phyloP scores from a whole-genome alignment of 176 grass and related monocot genomes.

The Melocanna baccifera region DNA sequence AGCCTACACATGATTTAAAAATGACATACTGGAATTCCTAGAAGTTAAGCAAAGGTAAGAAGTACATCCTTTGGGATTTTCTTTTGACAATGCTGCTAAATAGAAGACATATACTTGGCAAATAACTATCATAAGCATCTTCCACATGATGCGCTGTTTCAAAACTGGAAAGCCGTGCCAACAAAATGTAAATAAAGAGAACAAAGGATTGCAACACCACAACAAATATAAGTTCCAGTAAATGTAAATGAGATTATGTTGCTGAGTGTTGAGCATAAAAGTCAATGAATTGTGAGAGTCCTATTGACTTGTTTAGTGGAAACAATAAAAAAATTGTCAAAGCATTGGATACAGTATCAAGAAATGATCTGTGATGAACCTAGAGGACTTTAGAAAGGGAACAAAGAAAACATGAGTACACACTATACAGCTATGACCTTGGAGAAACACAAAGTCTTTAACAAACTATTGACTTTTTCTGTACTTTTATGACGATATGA shows the following conservation, averaged over 20 bases:
- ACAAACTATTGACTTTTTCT: neutral
- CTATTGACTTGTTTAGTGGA: neutral
- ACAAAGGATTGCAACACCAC: neutral
- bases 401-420: neutral
- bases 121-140: neutral
- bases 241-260: neutral
- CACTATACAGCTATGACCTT: neutral
- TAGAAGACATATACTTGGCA: neutral
- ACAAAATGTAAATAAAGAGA: neutral
- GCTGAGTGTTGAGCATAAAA: neutral
- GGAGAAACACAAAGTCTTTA: neutral
- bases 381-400: neutral
- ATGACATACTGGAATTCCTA: neutral
- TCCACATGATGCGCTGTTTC: neutral
- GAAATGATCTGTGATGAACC: neutral
- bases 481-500: neutral
- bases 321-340: neutral
- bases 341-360: neutral
- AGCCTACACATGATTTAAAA: neutral
- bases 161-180: neutral
- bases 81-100: neutral
- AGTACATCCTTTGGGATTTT: neutral
- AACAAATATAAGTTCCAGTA: neutral
- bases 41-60: neutral
- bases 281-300: neutral